Evolutionary conservation across 208 protist species (phyloP).

Genomic region (Acanthamoeba quina): DNA sequence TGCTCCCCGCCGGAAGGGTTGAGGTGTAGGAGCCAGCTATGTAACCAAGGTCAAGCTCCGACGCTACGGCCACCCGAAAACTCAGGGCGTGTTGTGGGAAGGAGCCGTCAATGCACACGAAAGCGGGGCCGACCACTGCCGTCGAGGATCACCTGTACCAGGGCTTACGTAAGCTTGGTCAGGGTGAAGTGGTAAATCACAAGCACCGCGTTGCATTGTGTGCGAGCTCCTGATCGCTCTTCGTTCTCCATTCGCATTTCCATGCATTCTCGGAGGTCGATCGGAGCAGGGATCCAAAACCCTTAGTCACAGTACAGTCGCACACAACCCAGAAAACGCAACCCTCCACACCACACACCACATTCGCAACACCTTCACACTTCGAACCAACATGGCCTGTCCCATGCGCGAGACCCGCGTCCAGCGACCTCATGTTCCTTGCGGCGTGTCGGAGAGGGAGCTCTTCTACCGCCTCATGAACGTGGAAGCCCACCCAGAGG

Average conservation of each 20-base stretch:
- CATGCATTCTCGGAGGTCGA: neutral
- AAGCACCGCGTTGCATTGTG: neutral
- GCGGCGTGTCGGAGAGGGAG: neutral
- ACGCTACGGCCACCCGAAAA: neutral
- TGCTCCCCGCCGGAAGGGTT: too few species aligned
- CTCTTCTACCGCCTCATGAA: conserved; percentile 6
- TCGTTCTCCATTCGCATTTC: neutral
- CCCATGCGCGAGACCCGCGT: neutral
- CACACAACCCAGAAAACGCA: neutral
- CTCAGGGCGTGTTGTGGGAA: neutral
- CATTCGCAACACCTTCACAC: neutral
- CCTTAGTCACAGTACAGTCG: neutral
- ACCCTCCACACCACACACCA: neutral
- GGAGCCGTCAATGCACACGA: neutral
- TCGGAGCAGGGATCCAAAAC: neutral
- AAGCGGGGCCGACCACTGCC: neutral
- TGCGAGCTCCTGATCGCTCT: neutral
- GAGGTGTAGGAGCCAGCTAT: neutral
- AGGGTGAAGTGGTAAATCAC: neutral
- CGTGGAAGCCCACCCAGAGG: neutral
- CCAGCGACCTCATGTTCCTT: neutral
- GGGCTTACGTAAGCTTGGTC: too few species aligned
- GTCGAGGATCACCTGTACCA: neutral
- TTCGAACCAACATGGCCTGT: neutral
- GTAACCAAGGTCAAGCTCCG: neutral